Conservation (phyloP, 805 yeast genomes). For the Priceomyces haplophilus region DNA sequence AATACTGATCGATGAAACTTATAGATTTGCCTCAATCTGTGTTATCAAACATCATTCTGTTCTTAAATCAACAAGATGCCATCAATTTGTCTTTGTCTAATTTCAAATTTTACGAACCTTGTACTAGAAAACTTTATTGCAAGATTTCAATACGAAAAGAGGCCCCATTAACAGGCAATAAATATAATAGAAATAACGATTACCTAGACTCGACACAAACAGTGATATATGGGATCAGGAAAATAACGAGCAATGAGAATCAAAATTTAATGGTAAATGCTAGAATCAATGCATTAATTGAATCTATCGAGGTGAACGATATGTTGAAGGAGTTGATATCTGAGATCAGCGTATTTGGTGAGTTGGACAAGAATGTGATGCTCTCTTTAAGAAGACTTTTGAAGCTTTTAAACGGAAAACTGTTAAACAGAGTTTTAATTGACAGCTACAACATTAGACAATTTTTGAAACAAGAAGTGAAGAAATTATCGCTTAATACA, state of each 20-base stretch:
- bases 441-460: slow-evolving; percentile 9
- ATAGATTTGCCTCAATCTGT: slow-evolving; percentile 4
- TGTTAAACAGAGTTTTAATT: slow-evolving; percentile 9
- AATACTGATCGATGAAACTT: no score
- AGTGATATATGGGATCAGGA: slow-evolving; percentile 25
- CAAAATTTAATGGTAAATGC: slow-evolving; percentile 28
- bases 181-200: slow-evolving; percentile 13
- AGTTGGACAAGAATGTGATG: slow-evolving; percentile 5
- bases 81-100: slow-evolving; percentile 33
- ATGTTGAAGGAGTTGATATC: slow-evolving; percentile 17
- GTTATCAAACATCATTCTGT: slow-evolving; percentile 1
- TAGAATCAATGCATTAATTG: slow-evolving; percentile 22
- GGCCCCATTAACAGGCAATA: slow-evolving; percentile 13
- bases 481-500: slow-evolving; percentile 12
- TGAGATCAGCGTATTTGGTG: slow-evolving; percentile 18
- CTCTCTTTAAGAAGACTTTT: slow-evolving; percentile 7
- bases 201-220: slow-evolving; percentile 22
- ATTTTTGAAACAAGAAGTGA: slow-evolving; percentile 5
- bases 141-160: slow-evolving; percentile 21
- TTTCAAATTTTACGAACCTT: slow-evolving; percentile 33
- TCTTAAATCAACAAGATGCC: slow-evolving; percentile 30
- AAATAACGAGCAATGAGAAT: slow-evolving; percentile 11
- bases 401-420: background rate
- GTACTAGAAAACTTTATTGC: slow-evolving; percentile 26
- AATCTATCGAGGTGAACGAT: slow-evolving; percentile 26